These are phyloP conservation scores for Geosiphon pyriformis DNA, from an alignment of 192 early-diverging fungal genomes.

Conservation along the genomic window DNA sequence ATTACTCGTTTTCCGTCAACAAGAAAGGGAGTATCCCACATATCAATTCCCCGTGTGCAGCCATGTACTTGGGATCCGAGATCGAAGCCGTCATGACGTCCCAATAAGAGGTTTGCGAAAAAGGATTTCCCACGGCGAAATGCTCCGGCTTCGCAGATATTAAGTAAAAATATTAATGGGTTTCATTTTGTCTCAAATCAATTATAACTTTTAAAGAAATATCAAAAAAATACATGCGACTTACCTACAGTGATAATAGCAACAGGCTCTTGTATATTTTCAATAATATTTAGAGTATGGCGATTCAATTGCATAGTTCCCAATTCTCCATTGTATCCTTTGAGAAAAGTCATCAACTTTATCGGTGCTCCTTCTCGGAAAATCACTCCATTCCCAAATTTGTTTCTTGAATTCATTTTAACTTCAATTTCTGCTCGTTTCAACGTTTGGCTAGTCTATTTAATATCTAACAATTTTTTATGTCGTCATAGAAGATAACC, in stretches of 20 bases:
- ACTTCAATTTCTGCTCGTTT: no score
- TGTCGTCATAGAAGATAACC: no score
- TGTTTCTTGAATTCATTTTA: not conserved
- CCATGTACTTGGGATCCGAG: constrained; percentile 10
- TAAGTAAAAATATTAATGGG: not conserved
- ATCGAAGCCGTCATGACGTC: constrained; percentile 20
- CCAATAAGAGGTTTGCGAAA: constrained; percentile 11
- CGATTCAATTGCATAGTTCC: not conserved
- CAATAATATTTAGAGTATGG: constrained; percentile 10
- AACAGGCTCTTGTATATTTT: constrained; percentile 9
- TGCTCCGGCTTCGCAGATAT: constrained; percentile 2
- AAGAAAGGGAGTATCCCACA: constrained; percentile 19
- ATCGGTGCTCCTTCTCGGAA: not conserved
- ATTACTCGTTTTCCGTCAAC: constrained; percentile 7
- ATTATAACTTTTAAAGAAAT: not conserved
- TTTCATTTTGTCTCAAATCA: not conserved
- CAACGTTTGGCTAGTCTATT: no score
- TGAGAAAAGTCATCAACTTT: not conserved
- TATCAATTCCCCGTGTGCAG: constrained; percentile 18
- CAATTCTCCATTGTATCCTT: not conserved
- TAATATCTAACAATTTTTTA: no score
- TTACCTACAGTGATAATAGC: constrained; percentile 11
- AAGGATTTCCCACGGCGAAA: constrained; percentile 24
- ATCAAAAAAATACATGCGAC: not conserved
- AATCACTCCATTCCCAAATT: not conserved